Evolutionary conservation across 106 monocot genomes (phyloP).

Genomic region (Acorus calamus): DNA sequence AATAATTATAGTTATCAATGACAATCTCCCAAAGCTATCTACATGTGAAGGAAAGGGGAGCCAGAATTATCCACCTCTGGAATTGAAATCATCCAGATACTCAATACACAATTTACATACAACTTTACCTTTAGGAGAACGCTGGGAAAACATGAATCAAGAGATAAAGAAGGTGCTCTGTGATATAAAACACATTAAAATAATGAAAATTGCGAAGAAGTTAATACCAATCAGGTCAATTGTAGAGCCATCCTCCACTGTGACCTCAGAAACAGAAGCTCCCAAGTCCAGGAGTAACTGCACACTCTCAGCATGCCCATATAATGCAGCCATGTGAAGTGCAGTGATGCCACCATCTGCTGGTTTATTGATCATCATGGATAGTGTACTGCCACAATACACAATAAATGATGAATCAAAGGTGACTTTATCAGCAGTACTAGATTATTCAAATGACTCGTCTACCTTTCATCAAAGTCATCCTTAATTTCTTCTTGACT

Average conservation of each 20-base stretch:
- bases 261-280: constrained; percentile 57
- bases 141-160: too few relatives aligned
- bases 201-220: neutral
- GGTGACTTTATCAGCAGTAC: too few relatives aligned
- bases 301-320: constrained; percentile 73
- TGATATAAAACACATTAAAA: neutral
- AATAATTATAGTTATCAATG: too few relatives aligned
- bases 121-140: too few relatives aligned
- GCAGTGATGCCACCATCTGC: constrained; percentile 96
- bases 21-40: too few relatives aligned
- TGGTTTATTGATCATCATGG: constrained; percentile 53
- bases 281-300: constrained; percentile 87
- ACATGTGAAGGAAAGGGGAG: too few relatives aligned
- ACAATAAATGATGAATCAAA: constrained; percentile 6
- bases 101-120: too few relatives aligned
- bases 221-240: constrained; percentile 81
- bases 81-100: too few relatives aligned
- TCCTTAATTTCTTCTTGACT: constrained; percentile 15
- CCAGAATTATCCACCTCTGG: too few relatives aligned
- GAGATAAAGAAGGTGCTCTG: neutral
- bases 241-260: constrained; percentile 83
- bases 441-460: neutral
- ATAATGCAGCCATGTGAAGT: constrained; percentile 93
- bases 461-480: constrained; percentile 61
- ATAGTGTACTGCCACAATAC: constrained; percentile 37